Base-by-base conservation (phyloP, 2,329 filamentous ascomycete species). In the Ascochyta pisi region DNA sequence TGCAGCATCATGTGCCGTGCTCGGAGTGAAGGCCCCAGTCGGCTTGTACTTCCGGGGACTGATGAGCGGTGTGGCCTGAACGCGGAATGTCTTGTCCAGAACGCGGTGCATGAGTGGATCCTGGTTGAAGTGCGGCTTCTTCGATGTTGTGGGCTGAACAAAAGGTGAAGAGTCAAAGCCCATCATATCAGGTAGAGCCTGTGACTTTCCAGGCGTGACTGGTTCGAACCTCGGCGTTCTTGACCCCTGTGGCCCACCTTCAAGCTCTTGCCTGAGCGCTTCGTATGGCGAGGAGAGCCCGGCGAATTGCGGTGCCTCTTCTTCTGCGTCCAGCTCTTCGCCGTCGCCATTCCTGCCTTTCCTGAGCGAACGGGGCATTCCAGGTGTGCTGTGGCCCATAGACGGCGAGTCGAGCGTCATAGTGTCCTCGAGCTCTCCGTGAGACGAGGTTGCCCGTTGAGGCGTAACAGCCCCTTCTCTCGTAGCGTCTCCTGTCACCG, bases 61-160 rank as follows among this genome's bases (percentile, higher is more conserved):
- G n/a, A 87, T 88, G 64, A 95, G 88, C 0, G 95, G 95, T 9
- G 95, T 99, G 6, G 94, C 92, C 76, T 96, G 91, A 23, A 99
- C 83, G 29, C 94, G 91, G 79, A 96, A 99, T 54, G 90, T 97
- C 77, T 96, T 97, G 80, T 98, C 93, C 5, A 96, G 85, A n/a
- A 98, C 83, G 55, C 90, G 90, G 74, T 98, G 94, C 37, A 99
- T 83, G 8, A 98, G 82, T 3, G 91, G 90, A 70, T 97, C 92
- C 57, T 86, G 85, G 67, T 77, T 79, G 74, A 53, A 27, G 24
- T 60, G 50, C 1, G 60, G 44, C 42, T 61, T 68, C 77, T 70
- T 71, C 8, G 65, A 58, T 2, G 71, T 66, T 0, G 69, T 74
- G 19, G 74, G 73, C 75, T 66, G 79, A 74, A 69, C 81, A 78